Evolutionary conservation across 495 filamentous ascomycete species (phyloP).

Genomic region (Xylona heveae): DNA sequence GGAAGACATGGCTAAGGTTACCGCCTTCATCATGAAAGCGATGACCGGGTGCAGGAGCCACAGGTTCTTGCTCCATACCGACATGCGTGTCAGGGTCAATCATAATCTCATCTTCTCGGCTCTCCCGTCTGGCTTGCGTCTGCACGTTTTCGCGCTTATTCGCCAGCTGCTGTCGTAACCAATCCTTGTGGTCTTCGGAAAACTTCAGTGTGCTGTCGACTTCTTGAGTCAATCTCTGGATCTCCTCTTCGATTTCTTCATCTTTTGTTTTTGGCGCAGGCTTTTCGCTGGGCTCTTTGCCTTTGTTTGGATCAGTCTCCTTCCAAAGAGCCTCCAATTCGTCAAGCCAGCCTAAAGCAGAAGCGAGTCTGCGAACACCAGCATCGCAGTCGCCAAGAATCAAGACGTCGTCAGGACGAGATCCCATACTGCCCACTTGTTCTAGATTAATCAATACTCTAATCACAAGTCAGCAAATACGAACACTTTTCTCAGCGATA

Average conservation of each 20-base stretch:
- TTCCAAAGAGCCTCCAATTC: conserved; percentile 59
- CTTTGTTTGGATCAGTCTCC: conserved; percentile 22
- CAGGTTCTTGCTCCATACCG: no score
- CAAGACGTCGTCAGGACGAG: conserved; percentile 54
- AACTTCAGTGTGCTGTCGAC: conserved; percentile 4
- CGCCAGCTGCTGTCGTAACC: conserved; percentile 1
- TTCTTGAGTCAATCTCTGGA: conserved; percentile 2
- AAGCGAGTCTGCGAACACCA: conserved; percentile 65
- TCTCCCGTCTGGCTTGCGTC: no score
- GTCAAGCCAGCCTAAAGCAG: conserved; percentile 64
- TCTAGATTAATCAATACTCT: conserved; percentile 78
- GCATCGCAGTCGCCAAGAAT: conserved; percentile 58
- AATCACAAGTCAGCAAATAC: no score
- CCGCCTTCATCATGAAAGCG: no score
- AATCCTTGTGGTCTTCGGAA: conserved; percentile 1
- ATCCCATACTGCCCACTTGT: conserved; percentile 60
- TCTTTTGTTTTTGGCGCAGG: conserved; percentile 22
- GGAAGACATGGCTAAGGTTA: no score
- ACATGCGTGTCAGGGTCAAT: no score
- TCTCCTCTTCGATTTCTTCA: conserved; percentile 14
- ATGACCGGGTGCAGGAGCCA: no score
- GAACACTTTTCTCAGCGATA: no score
- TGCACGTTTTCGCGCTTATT: no score
- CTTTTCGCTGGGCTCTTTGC: conserved; percentile 13
- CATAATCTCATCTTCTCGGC: no score